A percentile compares a stretch with the other conserved stretches of the same genome.
Evolutionary conservation across 208 protist genomes (phyloP).

Genomic region (Leishmania major): DNA sequence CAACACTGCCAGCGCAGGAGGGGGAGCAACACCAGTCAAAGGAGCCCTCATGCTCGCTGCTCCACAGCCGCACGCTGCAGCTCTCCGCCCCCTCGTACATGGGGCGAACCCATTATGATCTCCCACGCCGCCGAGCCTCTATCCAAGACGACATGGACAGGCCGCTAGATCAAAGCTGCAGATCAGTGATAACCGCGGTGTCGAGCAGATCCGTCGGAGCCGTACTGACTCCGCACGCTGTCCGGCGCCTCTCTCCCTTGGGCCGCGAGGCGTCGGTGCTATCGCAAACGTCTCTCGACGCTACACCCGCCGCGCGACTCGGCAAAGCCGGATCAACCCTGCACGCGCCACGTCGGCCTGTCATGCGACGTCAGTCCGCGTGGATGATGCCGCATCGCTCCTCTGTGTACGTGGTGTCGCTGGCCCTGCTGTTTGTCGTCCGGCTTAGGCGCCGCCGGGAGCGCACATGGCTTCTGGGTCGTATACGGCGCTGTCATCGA

Average conservation of each 20-base stretch:
- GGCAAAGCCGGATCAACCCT: not conserved
- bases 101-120: not conserved
- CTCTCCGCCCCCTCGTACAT: not conserved
- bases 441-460: constrained; percentile 16
- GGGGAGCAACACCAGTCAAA: not conserved
- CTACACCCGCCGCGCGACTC: not conserved
- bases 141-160: not conserved
- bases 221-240: not conserved
- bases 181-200: not conserved
- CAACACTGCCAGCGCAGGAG: not conserved
- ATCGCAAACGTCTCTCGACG: not conserved
- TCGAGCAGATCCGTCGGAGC: not conserved
- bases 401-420: not conserved
- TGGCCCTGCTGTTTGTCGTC: constrained; percentile 13
- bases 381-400: not conserved
- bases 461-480: constrained; percentile 4
- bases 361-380: not conserved
- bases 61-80: not conserved
- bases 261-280: not conserved
- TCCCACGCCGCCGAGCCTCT: not conserved
- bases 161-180: not conserved
- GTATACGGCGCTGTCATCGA: not conserved
- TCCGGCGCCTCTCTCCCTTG: constrained; percentile 2
- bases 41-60: not conserved
- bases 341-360: not conserved